Percentiles rank a stretch among this genome's conserved stretches.
Evolutionary conservation across 768 basidiomycete genomes (phyloP).

Genomic region (Amanita molliuscula): DNA sequence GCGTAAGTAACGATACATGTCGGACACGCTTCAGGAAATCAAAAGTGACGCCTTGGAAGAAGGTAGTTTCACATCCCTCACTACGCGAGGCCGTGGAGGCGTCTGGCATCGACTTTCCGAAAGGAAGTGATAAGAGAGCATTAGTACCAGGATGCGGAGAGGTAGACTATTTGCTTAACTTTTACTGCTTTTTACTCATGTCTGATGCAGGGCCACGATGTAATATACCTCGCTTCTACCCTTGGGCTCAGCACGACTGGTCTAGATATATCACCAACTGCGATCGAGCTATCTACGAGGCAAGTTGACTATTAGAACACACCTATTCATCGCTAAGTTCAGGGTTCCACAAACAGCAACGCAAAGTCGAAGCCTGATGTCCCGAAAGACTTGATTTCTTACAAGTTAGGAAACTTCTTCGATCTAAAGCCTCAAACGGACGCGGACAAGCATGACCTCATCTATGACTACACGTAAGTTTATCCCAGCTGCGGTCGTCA

Average conservation of each 20-base stretch:
- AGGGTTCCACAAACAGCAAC: conserved; percentile 1
- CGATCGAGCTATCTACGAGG: conserved; percentile 36
- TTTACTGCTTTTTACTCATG: too few species aligned
- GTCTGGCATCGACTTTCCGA: not conserved
- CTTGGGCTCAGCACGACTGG: conserved; percentile 43
- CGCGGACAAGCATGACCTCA: conserved; percentile 32
- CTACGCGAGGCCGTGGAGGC: not conserved
- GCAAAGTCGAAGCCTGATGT: not conserved
- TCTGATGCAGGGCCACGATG: conserved; percentile 45
- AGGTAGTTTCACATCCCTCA: not conserved
- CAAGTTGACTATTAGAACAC: conserved; percentile 12
- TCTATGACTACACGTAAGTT: conserved; percentile 57
- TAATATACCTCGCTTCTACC: conserved; percentile 37
- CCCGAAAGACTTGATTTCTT: conserved; percentile 24
- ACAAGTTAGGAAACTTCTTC: conserved; percentile 48
- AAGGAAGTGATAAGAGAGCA: not conserved
- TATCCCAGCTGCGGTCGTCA: not conserved
- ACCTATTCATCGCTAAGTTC: not conserved
- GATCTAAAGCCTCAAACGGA: conserved; percentile 20
- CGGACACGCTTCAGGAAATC: not conserved
- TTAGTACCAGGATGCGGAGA: conserved; percentile 4
- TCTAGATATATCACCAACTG: conserved; percentile 47
- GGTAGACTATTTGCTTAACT: not conserved
- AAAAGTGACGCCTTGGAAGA: not conserved
- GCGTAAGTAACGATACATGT: too few species aligned